phyloP scores from a whole-genome alignment of 192 early-diverging fungal species.

The Chytriomyces confervae region DNA sequence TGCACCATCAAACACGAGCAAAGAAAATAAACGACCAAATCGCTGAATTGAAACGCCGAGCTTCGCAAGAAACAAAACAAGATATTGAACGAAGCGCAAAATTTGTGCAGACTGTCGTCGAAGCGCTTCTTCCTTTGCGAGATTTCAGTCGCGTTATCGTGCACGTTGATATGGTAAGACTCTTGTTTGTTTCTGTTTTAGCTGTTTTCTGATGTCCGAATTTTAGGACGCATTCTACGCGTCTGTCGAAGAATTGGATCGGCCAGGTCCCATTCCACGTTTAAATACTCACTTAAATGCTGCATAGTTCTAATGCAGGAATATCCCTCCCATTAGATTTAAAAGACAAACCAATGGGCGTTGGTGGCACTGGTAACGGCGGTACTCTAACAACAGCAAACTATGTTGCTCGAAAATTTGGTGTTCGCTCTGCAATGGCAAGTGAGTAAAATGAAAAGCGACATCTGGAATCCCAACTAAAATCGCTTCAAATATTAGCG shows the following conservation, averaged over 20 bases:
- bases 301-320: too few relatives aligned
- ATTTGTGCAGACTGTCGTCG: constrained; percentile 48
- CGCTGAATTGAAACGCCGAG: constrained; percentile 40
- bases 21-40: constrained; percentile 35
- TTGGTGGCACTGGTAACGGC: constrained; percentile 48
- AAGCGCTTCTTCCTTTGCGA: constrained; percentile 45
- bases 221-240: constrained; percentile 70
- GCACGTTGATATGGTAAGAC: constrained; percentile 67
- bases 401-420: constrained; percentile 68
- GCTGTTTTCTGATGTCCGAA: constrained; percentile 17
- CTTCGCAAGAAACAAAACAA: constrained; percentile 40
- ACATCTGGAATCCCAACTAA: too few relatives aligned
- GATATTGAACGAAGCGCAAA: constrained; percentile 46
- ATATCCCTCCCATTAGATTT: constrained; percentile 34
- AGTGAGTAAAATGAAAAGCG: constrained; percentile 20
- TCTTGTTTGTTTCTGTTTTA: background rate
- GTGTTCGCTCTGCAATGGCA: constrained; percentile 74
- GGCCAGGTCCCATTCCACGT: constrained; percentile 31
- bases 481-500: background rate
- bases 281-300: too few relatives aligned
- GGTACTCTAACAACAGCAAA: constrained; percentile 69
- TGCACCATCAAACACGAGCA: constrained; percentile 1
- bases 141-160: constrained; percentile 62
- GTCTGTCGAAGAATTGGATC: constrained; percentile 71
- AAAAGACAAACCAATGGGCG: constrained; percentile 67